phyloP scores from a whole-genome alignment of 2,329 filamentous ascomycete genomes.

The Botrytis aclada region DNA sequence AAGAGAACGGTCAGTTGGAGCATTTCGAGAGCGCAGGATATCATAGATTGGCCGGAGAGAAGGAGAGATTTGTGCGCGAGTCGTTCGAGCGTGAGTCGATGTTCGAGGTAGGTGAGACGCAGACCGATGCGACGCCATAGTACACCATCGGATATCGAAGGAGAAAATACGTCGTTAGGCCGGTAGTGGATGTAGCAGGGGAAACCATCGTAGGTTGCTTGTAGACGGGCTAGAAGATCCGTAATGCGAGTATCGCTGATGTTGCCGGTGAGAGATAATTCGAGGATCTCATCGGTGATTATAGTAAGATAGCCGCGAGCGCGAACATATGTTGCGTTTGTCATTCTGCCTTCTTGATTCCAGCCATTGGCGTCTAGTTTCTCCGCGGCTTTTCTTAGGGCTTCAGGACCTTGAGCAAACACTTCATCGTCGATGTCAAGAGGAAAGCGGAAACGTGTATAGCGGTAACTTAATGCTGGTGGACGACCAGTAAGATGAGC shows the following conservation, averaged over 20 bases:
- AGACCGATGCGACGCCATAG: conserved; percentile 47
- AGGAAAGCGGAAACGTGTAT: conserved; percentile 52
- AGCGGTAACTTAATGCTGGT: conserved; percentile 51
- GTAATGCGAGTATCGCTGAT: conserved; percentile 28
- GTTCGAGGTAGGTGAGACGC: conserved; percentile 51
- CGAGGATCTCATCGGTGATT: conserved; percentile 57
- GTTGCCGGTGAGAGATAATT: conserved; percentile 45
- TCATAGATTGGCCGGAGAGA: conserved; percentile 43
- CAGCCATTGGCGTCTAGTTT: conserved; percentile 50
- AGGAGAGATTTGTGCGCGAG: conserved; percentile 48
- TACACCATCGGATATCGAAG: conserved; percentile 38
- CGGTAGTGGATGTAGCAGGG: conserved; percentile 39
- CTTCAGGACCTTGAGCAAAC: conserved; percentile 43
- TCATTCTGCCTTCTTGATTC: conserved; percentile 46
- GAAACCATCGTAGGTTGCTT: conserved; percentile 41
- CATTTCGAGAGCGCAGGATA: conserved; percentile 47
- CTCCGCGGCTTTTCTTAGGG: conserved; percentile 41
- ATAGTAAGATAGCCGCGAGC: conserved; percentile 47
- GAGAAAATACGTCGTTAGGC: conserved; percentile 42
- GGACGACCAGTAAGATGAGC: conserved; percentile 54
- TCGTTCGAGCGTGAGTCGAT: conserved; percentile 57
- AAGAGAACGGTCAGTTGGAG: conserved; percentile 46
- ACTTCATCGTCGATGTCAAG: conserved; percentile 53
- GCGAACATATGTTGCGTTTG: conserved; percentile 46
- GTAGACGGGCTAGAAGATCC: conserved; percentile 25